Conservation (phyloP, 192 early-diverging fungal species). For the Piromyces finnis region DNA sequence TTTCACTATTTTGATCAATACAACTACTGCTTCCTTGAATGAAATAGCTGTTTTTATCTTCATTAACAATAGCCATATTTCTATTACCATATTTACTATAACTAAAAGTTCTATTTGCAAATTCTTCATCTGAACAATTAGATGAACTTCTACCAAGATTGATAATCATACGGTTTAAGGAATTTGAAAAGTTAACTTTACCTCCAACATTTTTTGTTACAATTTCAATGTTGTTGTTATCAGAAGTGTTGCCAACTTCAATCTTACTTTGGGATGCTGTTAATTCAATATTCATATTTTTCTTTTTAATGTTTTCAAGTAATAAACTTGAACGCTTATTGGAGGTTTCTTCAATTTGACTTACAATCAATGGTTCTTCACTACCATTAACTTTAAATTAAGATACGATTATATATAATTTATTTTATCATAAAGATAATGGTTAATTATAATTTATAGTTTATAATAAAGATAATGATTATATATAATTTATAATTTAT, state of each 20-base stretch:
- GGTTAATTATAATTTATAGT: no score
- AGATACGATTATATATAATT: not conserved
- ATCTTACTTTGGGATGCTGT: not conserved
- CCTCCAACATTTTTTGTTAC: not conserved
- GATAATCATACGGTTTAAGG: not conserved
- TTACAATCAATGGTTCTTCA: not conserved
- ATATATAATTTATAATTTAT: no score
- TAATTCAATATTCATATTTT: not conserved
- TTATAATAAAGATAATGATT: no score
- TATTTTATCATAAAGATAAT: no score
- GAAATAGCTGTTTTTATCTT: not conserved
- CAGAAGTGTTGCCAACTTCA: not conserved
- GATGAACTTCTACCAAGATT: not conserved
- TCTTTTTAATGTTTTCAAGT: not conserved
- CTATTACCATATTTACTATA: not conserved
- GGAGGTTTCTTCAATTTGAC: not conserved
- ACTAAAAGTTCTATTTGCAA: not conserved
- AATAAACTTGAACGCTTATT: not conserved
- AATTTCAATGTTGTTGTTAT: not conserved
- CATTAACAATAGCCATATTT: not conserved
- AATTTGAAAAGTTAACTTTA: not conserved
- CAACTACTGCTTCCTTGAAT: not conserved
- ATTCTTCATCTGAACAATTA: not conserved
- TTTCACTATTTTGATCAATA: not conserved
- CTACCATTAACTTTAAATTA: not conserved